Evolutionary conservation across 768 basidiomycete genomes (phyloP), one percentile per base, ranked within the genome.

Genomic region (Trametes cingulata): DNA sequence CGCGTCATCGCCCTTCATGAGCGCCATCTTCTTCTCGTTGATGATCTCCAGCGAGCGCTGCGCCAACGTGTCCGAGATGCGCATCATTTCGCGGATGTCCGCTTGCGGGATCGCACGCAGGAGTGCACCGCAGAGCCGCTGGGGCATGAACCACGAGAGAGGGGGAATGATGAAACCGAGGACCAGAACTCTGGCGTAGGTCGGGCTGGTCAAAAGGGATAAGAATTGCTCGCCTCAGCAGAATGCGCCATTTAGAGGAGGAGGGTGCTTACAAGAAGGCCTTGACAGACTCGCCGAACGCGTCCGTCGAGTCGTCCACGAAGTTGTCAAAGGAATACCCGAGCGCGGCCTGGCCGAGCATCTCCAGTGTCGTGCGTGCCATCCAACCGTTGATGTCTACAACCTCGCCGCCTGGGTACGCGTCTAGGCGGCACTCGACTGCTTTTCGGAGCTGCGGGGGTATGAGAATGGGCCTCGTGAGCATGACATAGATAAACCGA

Each of bases 31-130:
- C 67, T 80, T 81, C 20, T 69, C 64, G 22, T 72, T 60, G 25
- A 74, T 73, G 13, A 82, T 76, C 6, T 73, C 64, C n/a, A 68
- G 55, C 7, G 79, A 73, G 6, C 72, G 72, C 9, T 69, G 58
- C 19, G 77, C 65, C 67, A 82, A 69, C 3, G 71, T 63, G 39
- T 76, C 74, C 0, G 74, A 58, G 17, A 78, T 69, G 14, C 73
- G 71, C 48, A 75, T 65, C 14, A 80, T 41, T 2, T 64, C 51
- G 14, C 74, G 73, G 5, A 78, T 39, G 1, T 65, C 52, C 47
- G 67, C 66, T 54, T 67, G 73, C 1, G 80, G 80, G 13, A 75
- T 54, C 15, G 69, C 27, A 40, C 73, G 65, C 1, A 78, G 67
- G 0, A 79, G 13, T 33, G 66, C 71, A 25, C 74, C 69, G 13